A percentile compares a stretch with the other conserved stretches of the same genome.
Evolutionary conservation across 2,329 filamentous ascomycete genomes (phyloP).

Genomic region (Ceratocystis destructans): DNA sequence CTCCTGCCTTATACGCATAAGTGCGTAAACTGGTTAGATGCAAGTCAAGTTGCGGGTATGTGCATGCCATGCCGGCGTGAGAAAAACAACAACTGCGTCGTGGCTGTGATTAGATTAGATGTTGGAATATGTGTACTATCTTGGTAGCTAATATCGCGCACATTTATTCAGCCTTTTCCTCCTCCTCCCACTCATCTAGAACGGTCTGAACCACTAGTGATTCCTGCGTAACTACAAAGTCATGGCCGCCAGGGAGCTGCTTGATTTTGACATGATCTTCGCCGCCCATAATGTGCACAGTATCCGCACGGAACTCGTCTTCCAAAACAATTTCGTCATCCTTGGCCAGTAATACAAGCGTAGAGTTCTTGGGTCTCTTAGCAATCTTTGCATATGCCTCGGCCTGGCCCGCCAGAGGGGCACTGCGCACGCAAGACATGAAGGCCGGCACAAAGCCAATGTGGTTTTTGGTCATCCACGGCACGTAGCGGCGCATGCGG

Average conservation of each 20-base stretch:
- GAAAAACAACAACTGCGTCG: background rate
- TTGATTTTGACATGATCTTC: conserved; percentile 35
- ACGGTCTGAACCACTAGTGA: conserved; percentile 13
- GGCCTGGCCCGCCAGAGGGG: conserved; percentile 40
- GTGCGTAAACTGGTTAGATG: background rate
- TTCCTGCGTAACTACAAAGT: conserved; percentile 34
- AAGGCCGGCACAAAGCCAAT: conserved; percentile 46
- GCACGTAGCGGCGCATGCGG: conserved; percentile 37
- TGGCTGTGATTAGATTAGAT: background rate
- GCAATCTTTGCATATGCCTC: conserved; percentile 37
- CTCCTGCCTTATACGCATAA: background rate
- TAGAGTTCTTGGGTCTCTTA: conserved; percentile 30
- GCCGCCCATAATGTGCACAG: conserved; percentile 38
- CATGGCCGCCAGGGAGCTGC: conserved; percentile 41
- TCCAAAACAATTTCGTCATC: conserved; percentile 40
- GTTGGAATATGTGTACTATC: background rate
- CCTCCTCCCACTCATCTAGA: conserved; percentile 5
- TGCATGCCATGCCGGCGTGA: background rate
- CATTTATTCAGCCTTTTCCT: background rate
- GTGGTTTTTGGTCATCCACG: conserved; percentile 45
- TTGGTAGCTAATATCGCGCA: background rate
- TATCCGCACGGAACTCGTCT: conserved; percentile 37
- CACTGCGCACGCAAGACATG: conserved; percentile 42
- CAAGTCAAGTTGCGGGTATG: background rate
- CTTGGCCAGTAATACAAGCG: conserved; percentile 39